Base-by-base conservation (phyloP, 192 early-diverging fungal genomes). In the Coemansia sp. region DNA sequence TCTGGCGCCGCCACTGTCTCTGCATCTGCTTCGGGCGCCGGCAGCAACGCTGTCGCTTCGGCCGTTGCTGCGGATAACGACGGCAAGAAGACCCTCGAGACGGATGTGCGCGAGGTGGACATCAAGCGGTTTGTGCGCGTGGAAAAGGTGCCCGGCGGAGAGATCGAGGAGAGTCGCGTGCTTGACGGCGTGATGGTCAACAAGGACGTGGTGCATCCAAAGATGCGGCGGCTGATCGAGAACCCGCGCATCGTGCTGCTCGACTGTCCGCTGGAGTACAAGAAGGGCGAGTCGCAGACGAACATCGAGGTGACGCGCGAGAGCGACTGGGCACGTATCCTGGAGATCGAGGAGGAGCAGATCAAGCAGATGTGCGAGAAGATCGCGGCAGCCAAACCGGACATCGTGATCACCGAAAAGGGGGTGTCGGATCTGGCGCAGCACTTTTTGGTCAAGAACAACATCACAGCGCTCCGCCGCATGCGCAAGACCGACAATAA, bases 321-420 rank as follows among this genome's bases (percentile, higher is more conserved):
- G 76, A 85, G 89, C 38, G 95, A 99, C 84, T 99, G 98, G 98
- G 85, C 91, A 63, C 87, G 98, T 38, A 88, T 99, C 50, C 82
- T 99, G 73, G 90, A 98, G 81, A 99, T 99, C 69, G 98, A 99
- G 84, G 98, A 99, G 86, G 96, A 99, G 84, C 98, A 99, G 85
- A 86, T 99, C 84, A 95, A 95, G 87, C 79, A 84, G 69, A 90
- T 99, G 87, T 97, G 95, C 79, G 96, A 99, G 64, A 92, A 93
- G 86, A 98, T 99, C 69, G 90, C 94, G 66, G 87, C 89, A 23
- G 81, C 98, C 53, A 99, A 99, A 87, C 98, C 98, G 49, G 98
- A 99, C 67, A 74, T 99, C 58, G 95, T 99, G 19, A 92, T 99
- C 63, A 99, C 98, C 32, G 98, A 99, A 77, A 99, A 99, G 90